Base-by-base conservation (phyloP, 2,329 filamentous ascomycete species). In the Talaromyces funiculosus region DNA sequence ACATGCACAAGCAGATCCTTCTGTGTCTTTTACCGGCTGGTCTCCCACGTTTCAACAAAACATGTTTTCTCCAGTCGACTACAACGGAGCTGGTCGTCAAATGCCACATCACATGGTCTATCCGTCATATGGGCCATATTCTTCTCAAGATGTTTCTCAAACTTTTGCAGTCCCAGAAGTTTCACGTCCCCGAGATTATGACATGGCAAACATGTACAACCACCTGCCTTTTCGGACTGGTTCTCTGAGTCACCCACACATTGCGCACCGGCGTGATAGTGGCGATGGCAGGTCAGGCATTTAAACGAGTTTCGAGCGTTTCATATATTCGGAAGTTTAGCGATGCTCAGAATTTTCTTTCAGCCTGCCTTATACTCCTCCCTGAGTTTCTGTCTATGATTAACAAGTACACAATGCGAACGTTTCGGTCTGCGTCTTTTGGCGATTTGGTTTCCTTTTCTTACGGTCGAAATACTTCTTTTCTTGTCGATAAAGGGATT, bases 11-110 rank as follows among this genome's bases (percentile, higher is more conserved):
- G 38, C 51, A 20, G 65, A 66, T 22, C 62, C 65, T 3, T 57
- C 65, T 3, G 20, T 64, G 12, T 64, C 70, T 10, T 73, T 68
- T 51, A 65, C 72, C 10, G 33, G 65, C 9, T 76, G 73, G 73
- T 63, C 66, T 7, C 67, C 72, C 0, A 62, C 68, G 4, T 75
- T 73, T 63, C 68, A 73, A n/a, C 69, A 69, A 22, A 68, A 68
- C 31, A 63, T 74, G 42, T 76, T 72, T 66, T 65, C 65, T 18
- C 62, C 72, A 0, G 65, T 73, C 6, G 71, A 72, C 10, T 76
- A 72, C 61, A 38, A 65, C 2, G 43, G 64, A 1, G 59, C 62
- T 31, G 63, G 57, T 20, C 71, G 71, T 47, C 54, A 67, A 4
- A 57, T 74, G 18, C 42, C 66, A 16, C 70, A 67, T 35, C 59